These are phyloP conservation scores for Diplodia sapinea DNA, from an alignment of 2,329 filamentous ascomycete genomes.

Conservation along the genomic window DNA sequence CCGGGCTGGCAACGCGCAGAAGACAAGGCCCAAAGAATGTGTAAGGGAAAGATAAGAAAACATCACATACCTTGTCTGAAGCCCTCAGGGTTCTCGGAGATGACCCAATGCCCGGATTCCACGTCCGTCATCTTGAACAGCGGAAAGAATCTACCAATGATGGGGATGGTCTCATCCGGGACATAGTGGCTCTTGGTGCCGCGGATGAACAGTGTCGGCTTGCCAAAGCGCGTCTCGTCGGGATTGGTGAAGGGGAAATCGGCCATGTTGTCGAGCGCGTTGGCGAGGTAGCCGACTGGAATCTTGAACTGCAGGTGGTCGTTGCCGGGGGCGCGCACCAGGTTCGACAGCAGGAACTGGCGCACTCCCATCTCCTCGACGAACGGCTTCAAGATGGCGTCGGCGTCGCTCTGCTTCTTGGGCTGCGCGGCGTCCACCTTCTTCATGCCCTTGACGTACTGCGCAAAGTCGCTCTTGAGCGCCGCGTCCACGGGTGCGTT, in stretches of 20 bases:
- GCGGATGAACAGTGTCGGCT: conserved; percentile 79
- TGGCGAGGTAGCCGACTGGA: conserved; percentile 73
- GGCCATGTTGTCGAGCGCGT: conserved; percentile 74
- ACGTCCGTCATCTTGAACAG: conserved; percentile 74
- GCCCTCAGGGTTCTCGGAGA: conserved; percentile 82
- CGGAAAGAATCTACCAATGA: conserved; percentile 83
- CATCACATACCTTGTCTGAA: conserved; percentile 54
- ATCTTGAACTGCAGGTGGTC: conserved; percentile 75
- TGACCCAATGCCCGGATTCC: conserved; percentile 84
- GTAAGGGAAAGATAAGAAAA: neutral
- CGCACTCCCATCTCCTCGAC: conserved; percentile 72
- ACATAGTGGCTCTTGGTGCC: conserved; percentile 80
- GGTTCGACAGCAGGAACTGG: conserved; percentile 90
- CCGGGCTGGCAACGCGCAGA: neutral
- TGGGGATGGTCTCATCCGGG: conserved; percentile 77
- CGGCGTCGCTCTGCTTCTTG: conserved; percentile 75
- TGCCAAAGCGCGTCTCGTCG: conserved; percentile 69
- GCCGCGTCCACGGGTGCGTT: conserved; percentile 86
- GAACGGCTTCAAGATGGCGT: conserved; percentile 71
- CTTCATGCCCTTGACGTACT: conserved; percentile 85
- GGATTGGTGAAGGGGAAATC: conserved; percentile 88
- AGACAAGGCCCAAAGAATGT: conserved; percentile 42
- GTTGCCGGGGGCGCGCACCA: conserved; percentile 63
- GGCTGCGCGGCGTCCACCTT: conserved; percentile 73
- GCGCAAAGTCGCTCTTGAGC: conserved; percentile 74